Conservation (phyloP, 1,284 basidiomycete genomes). For the Inonotus obliquus region DNA sequence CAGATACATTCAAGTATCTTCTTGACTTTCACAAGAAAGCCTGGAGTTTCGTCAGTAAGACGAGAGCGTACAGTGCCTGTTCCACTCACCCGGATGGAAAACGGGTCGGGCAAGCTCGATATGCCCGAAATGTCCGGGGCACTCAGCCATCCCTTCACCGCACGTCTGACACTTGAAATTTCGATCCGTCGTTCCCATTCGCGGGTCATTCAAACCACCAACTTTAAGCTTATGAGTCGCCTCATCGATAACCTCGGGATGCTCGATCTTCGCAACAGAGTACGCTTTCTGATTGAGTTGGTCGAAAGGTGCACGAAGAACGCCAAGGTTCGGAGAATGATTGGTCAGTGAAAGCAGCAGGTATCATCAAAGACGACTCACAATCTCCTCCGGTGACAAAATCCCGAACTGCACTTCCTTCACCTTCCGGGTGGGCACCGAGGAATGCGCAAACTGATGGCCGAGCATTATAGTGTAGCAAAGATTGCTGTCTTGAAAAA, state of each 20-base stretch:
- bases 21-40: slow-evolving; percentile 99
- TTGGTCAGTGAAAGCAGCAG: not conserved
- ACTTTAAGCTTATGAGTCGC: slow-evolving; percentile 81
- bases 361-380: slow-evolving; percentile 41
- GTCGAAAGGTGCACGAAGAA: not conserved
- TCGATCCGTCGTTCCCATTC: slow-evolving; percentile 97
- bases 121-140: slow-evolving; percentile 98
- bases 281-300: slow-evolving; percentile 77
- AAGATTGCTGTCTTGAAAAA: slow-evolving; percentile 1
- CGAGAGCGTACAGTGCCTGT: not conserved
- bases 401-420: slow-evolving; percentile 99
- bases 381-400: slow-evolving; percentile 99
- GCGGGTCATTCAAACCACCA: slow-evolving; percentile 95
- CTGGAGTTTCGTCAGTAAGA: slow-evolving; percentile 36
- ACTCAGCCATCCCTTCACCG: slow-evolving; percentile 97
- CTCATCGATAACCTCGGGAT: slow-evolving; percentile 98
- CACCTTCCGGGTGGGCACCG: slow-evolving; percentile 90
- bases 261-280: slow-evolving; percentile 97
- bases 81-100: slow-evolving; percentile 84
- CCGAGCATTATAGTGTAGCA: slow-evolving; percentile 55
- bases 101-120: slow-evolving; percentile 96
- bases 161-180: slow-evolving; percentile 99
- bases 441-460: slow-evolving; percentile 86
- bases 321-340: not conserved
- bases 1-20: slow-evolving; percentile 99